These are phyloP conservation scores for Thozetella sp. DNA, from an alignment of 495 filamentous ascomycete species.

Conservation along the genomic window DNA sequence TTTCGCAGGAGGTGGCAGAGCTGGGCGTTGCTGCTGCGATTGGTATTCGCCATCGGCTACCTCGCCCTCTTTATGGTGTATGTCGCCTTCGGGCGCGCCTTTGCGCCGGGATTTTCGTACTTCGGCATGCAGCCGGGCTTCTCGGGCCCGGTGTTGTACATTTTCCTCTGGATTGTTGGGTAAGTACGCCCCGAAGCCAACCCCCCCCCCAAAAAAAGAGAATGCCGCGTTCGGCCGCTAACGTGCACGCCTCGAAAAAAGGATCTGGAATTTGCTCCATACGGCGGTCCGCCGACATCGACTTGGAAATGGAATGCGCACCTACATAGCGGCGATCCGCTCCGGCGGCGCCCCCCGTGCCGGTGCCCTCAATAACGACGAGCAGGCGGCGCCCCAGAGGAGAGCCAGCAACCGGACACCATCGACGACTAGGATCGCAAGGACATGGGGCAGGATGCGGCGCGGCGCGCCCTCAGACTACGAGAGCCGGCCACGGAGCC, in stretches of 20 bases:
- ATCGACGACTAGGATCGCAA: neutral
- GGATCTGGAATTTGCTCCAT: constrained; percentile 24
- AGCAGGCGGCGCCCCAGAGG: neutral
- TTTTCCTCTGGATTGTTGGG: constrained; percentile 27
- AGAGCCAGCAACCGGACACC: neutral
- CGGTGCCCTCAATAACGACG: neutral
- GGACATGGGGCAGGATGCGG: neutral
- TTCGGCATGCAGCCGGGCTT: constrained; percentile 17
- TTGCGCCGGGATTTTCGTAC: constrained; percentile 17
- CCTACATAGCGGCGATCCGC: constrained; percentile 3
- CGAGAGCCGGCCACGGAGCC: no score
- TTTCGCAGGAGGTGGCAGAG: constrained; percentile 12
- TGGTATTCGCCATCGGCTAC: constrained; percentile 17
- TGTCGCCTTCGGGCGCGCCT: constrained; percentile 19
- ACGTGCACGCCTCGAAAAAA: neutral
- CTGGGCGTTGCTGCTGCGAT: constrained; percentile 20
- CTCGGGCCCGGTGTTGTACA: constrained; percentile 19
- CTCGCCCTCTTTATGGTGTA: constrained; percentile 25
- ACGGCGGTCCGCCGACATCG: constrained; percentile 13
- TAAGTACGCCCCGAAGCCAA: constrained; percentile 7
- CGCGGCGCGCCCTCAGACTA: neutral
- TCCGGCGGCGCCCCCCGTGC: neutral
- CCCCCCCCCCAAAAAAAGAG: neutral
- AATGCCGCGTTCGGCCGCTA: neutral
- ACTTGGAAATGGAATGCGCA: constrained; percentile 7